Percentiles rank a stretch among this genome's conserved stretches.
Evolutionary conservation across 768 basidiomycete genomes (phyloP).

Genomic region (Nidula microcarpa): DNA sequence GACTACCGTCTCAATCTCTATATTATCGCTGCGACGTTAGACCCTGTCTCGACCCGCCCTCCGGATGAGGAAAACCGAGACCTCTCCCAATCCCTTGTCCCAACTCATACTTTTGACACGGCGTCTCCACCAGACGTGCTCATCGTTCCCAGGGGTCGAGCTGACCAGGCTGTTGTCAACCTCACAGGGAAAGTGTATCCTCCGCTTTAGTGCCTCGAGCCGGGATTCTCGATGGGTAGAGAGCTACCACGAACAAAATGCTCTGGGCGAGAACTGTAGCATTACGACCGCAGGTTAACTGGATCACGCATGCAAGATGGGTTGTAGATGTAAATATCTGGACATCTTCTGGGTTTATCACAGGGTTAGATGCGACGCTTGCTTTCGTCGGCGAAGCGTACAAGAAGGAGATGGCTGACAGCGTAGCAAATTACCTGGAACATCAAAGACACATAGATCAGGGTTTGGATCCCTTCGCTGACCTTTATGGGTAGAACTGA

Average conservation of each 20-base stretch:
- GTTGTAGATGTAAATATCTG: slow-evolving; percentile 45
- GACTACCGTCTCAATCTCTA: slow-evolving; percentile 21
- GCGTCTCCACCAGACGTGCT: slow-evolving; percentile 33
- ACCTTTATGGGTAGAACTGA: slow-evolving; percentile 17
- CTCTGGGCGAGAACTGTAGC: slow-evolving; percentile 20
- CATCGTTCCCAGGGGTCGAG: slow-evolving; percentile 19
- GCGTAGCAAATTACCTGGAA: slow-evolving; percentile 30
- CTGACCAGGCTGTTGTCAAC: slow-evolving; percentile 13
- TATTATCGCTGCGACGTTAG: slow-evolving; percentile 24
- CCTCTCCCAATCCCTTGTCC: slow-evolving; percentile 29
- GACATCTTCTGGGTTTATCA: slow-evolving; percentile 44
- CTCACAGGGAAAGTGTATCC: slow-evolving; percentile 32
- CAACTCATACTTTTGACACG: slow-evolving; percentile 34
- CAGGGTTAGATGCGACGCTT: slow-evolving; percentile 37
- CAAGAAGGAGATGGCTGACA: slow-evolving; percentile 27
- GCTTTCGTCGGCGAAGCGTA: slow-evolving; percentile 32
- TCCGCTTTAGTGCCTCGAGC: slow-evolving; percentile 30
- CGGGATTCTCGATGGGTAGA: slow-evolving; percentile 36
- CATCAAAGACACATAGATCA: slow-evolving; percentile 34
- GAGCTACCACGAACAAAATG: slow-evolving; percentile 43
- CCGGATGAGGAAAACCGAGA: slow-evolving; percentile 12
- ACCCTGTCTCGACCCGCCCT: slow-evolving; percentile 27
- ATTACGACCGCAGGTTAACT: slow-evolving; percentile 28
- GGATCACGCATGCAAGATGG: slow-evolving; percentile 45
- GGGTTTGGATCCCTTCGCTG: slow-evolving; percentile 36